Conservation (phyloP, 805 yeast genomes). For the Pichia exigua region DNA sequence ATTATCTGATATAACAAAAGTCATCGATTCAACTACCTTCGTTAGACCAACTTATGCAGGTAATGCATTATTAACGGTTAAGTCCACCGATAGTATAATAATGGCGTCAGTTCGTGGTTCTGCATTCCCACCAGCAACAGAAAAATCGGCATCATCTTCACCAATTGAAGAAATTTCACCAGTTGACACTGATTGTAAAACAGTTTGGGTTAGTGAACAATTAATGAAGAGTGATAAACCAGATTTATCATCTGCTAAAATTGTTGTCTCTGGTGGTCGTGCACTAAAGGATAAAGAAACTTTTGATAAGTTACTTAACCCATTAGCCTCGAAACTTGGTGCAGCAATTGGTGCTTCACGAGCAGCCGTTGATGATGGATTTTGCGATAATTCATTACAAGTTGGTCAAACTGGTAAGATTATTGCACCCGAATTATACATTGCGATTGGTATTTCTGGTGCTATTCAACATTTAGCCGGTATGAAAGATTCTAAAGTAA, state of each 20-base stretch:
- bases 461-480: conserved; percentile 99
- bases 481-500: conserved; percentile 91
- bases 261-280: conserved; percentile 88
- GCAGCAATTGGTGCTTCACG: conserved; percentile 98
- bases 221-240: conserved; percentile 79
- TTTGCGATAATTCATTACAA: conserved; percentile 91
- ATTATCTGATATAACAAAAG: conserved; percentile 68
- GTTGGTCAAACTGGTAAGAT: conserved; percentile 98
- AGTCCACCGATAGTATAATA: conserved; percentile 55
- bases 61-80: conserved; percentile 79
- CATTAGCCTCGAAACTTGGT: conserved; percentile 72
- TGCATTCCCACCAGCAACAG: conserved; percentile 49
- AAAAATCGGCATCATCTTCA: conserved; percentile 27
- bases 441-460: conserved; percentile 93
- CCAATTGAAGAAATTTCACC: conserved; percentile 42
- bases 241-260: conserved; percentile 75
- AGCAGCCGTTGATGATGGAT: conserved; percentile 96
- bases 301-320: conserved; percentile 68
- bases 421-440: conserved; percentile 90
- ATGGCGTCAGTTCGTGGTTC: conserved; percentile 78
- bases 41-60: conserved; percentile 96
- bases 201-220: conserved; percentile 70
- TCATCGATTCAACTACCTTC: conserved; percentile 62
- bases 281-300: conserved; percentile 87
- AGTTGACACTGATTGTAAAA: conserved; percentile 31